Percentiles rank a stretch among this genome's conserved stretches.
Evolutionary conservation across 2,329 filamentous ascomycete species (phyloP).

Genomic region (Thelonectria rubi): DNA sequence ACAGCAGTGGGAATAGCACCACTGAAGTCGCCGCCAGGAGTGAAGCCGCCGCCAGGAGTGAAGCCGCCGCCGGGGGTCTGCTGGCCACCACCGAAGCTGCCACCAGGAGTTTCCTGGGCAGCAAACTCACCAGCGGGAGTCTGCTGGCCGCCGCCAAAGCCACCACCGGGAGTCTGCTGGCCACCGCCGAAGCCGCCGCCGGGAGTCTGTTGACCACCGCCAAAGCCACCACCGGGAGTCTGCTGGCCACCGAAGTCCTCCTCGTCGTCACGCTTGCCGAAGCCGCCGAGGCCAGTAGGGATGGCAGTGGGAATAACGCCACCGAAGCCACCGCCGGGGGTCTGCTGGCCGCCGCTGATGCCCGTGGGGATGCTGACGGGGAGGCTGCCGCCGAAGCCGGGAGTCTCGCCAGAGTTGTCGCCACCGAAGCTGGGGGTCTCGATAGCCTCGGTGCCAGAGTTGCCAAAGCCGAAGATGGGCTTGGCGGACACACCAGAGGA

Average conservation of each 20-base stretch:
- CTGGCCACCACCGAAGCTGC: slow-evolving; percentile 11
- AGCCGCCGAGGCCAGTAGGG: background rate
- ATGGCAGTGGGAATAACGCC: background rate
- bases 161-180: background rate
- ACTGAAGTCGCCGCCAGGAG: slow-evolving; percentile 8
- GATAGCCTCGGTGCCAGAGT: background rate
- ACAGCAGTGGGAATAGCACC: background rate
- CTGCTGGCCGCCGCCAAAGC: slow-evolving; percentile 10
- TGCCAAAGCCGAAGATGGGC: slow-evolving; percentile 31
- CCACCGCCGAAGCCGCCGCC: slow-evolving; percentile 4
- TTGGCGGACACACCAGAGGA: slow-evolving; percentile 30
- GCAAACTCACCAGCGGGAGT: slow-evolving; percentile 11
- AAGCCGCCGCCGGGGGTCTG: slow-evolving; percentile 1
- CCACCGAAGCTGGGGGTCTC: background rate
- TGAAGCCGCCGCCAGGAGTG: background rate
- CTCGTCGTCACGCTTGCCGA: background rate
- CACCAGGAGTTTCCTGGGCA: background rate
- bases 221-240: background rate
- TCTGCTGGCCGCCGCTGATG: background rate
- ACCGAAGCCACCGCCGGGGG: slow-evolving; percentile 8
- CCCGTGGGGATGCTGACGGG: slow-evolving; percentile 7
- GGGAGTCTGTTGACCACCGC: background rate
- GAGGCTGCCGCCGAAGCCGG: background rate
- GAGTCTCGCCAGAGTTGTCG: background rate
- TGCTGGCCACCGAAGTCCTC: background rate